Base-by-base conservation (phyloP, 768 basidiomycete species). In the Daedaleopsis nitida region DNA sequence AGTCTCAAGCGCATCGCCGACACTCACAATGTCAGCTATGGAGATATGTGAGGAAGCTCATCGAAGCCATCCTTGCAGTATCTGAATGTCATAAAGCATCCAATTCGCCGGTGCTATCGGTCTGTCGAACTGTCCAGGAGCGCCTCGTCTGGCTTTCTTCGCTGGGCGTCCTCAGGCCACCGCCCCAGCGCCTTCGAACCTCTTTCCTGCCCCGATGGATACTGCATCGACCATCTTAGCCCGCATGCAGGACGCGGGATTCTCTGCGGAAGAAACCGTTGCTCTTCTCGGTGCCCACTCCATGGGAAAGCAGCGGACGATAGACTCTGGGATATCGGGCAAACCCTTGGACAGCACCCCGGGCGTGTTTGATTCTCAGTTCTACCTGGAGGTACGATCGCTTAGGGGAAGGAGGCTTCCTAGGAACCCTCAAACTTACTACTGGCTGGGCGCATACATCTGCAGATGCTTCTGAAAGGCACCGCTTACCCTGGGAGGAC, bases 281-380 rank as follows among this genome's bases (percentile, higher is more conserved):
- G 63, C 53, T 21, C 54, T 71, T 12, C 55, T 71, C 50, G 65
- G 67, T 32, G 62, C 58, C 10, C 70, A 68, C 48, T 61, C 58
- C 5, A 51, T 69, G 24, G 69, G 55, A 37, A 38, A 37, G 17
- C 59, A 65, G 48, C 59, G 63, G 21, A 58, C 62, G 23, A 55
- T 64, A 37, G 62, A 68, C 24, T 38, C 59, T 24, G 55, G 55
- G 39, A 43, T 53, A 14, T 16, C 37, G 13, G 66, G 59, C 14
- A 64, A 58, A n/a, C 70, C 68, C 1, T 65, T 69, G 56, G 66
- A 69, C 50, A 70, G 67, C 19, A 73, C 69, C 1, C 72, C 70
- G 5, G 55, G 24, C 32, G n/a, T 58, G 11, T 73, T 72, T 55
- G 69, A 70, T 54, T 61, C 70, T 10, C 66, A 72, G 55, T 63